These are phyloP conservation scores for Populus hybrid DNA, from an alignment of 441 rosid species.

Conservation along the genomic window DNA sequence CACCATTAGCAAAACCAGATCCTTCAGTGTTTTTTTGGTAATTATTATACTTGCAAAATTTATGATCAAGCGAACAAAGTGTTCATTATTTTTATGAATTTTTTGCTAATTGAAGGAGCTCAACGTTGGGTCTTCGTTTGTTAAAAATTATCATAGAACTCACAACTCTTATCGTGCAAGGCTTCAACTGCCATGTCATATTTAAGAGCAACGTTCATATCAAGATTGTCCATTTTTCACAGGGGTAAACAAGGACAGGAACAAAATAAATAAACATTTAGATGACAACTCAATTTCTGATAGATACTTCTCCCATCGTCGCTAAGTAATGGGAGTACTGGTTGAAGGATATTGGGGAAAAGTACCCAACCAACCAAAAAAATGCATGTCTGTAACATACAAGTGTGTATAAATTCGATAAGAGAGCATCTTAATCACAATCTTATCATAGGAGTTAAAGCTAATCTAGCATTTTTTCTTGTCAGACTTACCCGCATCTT, in stretches of 20 bases:
- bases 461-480: constrained; percentile 3
- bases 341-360: neutral
- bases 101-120: too few relatives aligned
- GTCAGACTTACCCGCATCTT: neutral
- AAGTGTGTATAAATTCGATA: neutral
- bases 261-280: neutral
- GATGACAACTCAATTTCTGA: neutral
- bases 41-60: too few relatives aligned
- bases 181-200: too few relatives aligned
- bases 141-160: too few relatives aligned
- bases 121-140: too few relatives aligned
- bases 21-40: too few relatives aligned
- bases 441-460: neutral
- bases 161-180: too few relatives aligned
- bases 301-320: neutral
- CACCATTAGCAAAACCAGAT: too few relatives aligned
- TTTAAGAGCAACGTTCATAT: too few relatives aligned
- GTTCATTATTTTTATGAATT: too few relatives aligned
- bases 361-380: neutral
- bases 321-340: neutral
- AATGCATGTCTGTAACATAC: neutral
- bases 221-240: neutral
- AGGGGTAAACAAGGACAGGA: neutral
- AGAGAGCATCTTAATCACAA: neutral
- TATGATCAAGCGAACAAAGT: too few relatives aligned